These are phyloP conservation scores for Dictyostelium citrinum DNA, from an alignment of 78 protist genomes.

Conservation along the genomic window DNA sequence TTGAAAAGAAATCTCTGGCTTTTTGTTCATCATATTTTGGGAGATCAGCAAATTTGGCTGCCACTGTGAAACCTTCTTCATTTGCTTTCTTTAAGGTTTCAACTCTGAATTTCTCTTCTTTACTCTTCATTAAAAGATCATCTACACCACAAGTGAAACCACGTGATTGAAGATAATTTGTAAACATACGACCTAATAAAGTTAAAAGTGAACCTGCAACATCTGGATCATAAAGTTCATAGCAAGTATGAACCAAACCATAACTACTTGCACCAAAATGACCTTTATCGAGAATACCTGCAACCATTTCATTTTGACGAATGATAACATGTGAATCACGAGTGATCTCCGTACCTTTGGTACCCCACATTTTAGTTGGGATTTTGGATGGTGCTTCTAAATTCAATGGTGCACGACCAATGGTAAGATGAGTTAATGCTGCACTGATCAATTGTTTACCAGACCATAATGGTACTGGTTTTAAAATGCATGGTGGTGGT, in stretches of 20 bases:
- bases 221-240: constrained; percentile 95
- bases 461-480: constrained; percentile 93
- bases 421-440: constrained; percentile 81
- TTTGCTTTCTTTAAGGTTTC: constrained; percentile 58
- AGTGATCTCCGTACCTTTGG: constrained; percentile 18
- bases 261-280: constrained; percentile 93
- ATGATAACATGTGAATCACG: constrained; percentile 65
- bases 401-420: constrained; percentile 71
- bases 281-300: constrained; percentile 97
- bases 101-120: constrained; percentile 49
- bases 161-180: constrained; percentile 85
- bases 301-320: constrained; percentile 83
- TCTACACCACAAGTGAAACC: constrained; percentile 97
- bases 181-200: constrained; percentile 94
- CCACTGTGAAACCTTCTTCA: constrained; percentile 48
- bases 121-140: constrained; percentile 89
- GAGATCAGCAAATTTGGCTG: constrained; percentile 34
- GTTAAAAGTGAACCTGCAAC: constrained; percentile 94
- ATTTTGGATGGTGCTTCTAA: constrained; percentile 72
- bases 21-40: background rate
- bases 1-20: background rate
- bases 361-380: constrained; percentile 87
- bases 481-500: constrained; percentile 90
- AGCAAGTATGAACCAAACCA: constrained; percentile 90
- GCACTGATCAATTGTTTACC: constrained; percentile 97